These are phyloP conservation scores for Heliamphora exappendiculata DNA, from an alignment of 148 eudicot genomes.

Conservation along the genomic window DNA sequence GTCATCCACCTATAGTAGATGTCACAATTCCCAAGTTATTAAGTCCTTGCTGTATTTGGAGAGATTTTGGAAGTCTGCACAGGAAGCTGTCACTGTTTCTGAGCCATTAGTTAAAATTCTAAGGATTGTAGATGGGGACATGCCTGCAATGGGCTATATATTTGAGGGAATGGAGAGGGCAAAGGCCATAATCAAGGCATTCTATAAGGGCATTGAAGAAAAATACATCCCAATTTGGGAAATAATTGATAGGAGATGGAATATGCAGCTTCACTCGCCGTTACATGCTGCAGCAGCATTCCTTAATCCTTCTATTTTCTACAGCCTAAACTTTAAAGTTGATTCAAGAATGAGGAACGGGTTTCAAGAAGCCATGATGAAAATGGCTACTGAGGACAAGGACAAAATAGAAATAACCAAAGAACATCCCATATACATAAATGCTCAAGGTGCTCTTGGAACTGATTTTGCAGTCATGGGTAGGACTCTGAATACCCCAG, in stretches of 20 bases:
- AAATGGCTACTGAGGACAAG: conserved; percentile 27
- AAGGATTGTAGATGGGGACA: conserved; percentile 37
- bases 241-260: conserved; percentile 35
- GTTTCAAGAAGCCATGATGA: conserved; percentile 40
- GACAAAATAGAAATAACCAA: conserved; percentile 30
- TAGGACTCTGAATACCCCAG: conserved; percentile 32
- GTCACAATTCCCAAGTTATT: conserved; percentile 22
- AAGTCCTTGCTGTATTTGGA: conserved; percentile 22
- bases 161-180: conserved; percentile 36
- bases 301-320: conserved; percentile 34
- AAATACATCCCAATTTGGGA: conserved; percentile 35
- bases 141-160: conserved; percentile 40
- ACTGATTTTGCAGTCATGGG: conserved; percentile 42
- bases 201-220: conserved; percentile 25
- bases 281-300: conserved; percentile 33
- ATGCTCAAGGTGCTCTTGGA: conserved; percentile 36
- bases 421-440: conserved; percentile 34
- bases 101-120: conserved; percentile 35
- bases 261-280: conserved; percentile 26
- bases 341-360: conserved; percentile 34
- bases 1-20: conserved; percentile 17
- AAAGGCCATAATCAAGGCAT: conserved; percentile 24
- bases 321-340: conserved; percentile 24
- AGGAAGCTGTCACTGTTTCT: conserved; percentile 29
- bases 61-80: conserved; percentile 32